These are phyloP conservation scores for Globisporangium irregulare DNA, from an alignment of 352 stramenopile species.

Conservation along the genomic window DNA sequence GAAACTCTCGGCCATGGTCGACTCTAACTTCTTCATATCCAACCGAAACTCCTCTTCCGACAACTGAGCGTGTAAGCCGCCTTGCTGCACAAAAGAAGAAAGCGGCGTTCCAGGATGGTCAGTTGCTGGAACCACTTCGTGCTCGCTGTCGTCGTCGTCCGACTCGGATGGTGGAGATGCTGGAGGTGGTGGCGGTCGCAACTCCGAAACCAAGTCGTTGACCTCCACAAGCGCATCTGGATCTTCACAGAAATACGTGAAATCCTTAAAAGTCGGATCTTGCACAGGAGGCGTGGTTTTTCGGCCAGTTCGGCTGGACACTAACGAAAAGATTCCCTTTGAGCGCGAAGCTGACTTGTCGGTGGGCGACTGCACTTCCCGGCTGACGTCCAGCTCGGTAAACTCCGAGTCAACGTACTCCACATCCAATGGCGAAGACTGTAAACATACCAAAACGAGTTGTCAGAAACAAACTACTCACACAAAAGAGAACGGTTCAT, in stretches of 20 bases:
- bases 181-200: constrained; percentile 51
- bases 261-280: constrained; percentile 88
- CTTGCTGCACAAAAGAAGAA: constrained; percentile 82
- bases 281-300: constrained; percentile 78
- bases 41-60: constrained; percentile 53
- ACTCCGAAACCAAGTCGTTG: constrained; percentile 73
- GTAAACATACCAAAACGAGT: not conserved
- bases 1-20: constrained; percentile 64
- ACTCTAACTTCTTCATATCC: constrained; percentile 65
- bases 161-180: constrained; percentile 35
- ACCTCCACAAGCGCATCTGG: constrained; percentile 83
- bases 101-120: constrained; percentile 60
- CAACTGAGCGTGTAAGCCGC: constrained; percentile 43
- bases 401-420: constrained; percentile 88
- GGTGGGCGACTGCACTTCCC: constrained; percentile 80
- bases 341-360: constrained; percentile 71
- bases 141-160: constrained; percentile 27
- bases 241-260: constrained; percentile 89
- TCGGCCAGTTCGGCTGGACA: constrained; percentile 59
- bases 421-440: constrained; percentile 79
- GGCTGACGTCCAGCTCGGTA: constrained; percentile 78
- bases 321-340: constrained; percentile 82
- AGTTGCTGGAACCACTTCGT: constrained; percentile 24
- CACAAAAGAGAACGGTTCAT: not conserved
- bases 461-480: not conserved